phyloP scores from a whole-genome alignment of 768 basidiomycete species.

The Pleurotus eryngii region DNA sequence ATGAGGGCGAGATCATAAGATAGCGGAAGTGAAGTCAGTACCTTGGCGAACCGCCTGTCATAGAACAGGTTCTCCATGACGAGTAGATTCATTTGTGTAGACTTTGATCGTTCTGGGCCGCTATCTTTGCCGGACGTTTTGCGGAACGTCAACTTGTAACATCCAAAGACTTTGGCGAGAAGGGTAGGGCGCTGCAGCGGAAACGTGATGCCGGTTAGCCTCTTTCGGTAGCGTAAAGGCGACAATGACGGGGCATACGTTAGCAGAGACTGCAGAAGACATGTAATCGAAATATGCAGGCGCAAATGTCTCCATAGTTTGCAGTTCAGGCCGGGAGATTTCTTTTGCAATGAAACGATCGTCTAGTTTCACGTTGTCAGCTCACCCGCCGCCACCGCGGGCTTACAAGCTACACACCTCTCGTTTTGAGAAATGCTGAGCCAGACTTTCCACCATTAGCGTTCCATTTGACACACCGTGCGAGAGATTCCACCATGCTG shows the following conservation, averaged over 20 bases:
- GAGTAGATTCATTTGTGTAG: constrained; percentile 90
- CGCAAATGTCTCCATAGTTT: constrained; percentile 95
- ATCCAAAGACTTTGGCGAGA: constrained; percentile 94
- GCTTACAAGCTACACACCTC: constrained; percentile 48
- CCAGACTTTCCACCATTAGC: constrained; percentile 95
- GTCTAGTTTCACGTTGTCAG: constrained; percentile 44
- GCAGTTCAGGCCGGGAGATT: constrained; percentile 84
- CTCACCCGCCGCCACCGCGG: background rate
- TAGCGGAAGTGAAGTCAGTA: constrained; percentile 19
- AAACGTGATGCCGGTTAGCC: constrained; percentile 11
- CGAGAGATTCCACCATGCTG: constrained; percentile 90
- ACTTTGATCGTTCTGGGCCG: constrained; percentile 62
- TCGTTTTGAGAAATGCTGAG: constrained; percentile 93
- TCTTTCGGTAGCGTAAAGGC: background rate
- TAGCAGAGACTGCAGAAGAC: constrained; percentile 85
- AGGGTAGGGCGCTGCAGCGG: constrained; percentile 81
- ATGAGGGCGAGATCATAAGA: too few relatives aligned
- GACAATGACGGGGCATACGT: constrained; percentile 45
- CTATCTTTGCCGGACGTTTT: constrained; percentile 71
- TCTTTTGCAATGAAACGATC: constrained; percentile 99
- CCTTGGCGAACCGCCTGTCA: constrained; percentile 86
- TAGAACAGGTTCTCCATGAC: constrained; percentile 99
- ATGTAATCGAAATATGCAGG: constrained; percentile 98
- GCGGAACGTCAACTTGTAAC: constrained; percentile 89
- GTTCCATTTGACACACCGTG: constrained; percentile 95